Percentiles rank a stretch among this genome's conserved stretches.
These are phyloP conservation scores for Blastobotrys persicus DNA, from an alignment of 1,139 yeast genomes.

Conservation along the genomic window DNA sequence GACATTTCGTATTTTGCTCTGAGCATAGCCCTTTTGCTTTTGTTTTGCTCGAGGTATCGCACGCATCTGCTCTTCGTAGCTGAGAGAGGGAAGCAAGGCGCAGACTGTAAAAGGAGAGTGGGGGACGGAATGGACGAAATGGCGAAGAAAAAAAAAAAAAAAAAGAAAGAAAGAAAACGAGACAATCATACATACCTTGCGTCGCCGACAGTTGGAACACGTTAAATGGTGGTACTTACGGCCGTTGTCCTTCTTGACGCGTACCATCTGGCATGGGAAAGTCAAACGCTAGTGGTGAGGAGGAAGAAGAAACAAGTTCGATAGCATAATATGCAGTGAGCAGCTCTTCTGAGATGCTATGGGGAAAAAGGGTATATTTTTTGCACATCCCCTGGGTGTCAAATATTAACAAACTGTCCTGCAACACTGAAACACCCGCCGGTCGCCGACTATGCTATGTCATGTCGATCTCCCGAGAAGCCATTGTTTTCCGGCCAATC, in stretches of 20 bases:
- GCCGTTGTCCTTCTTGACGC: conserved; percentile 4
- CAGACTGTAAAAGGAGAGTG: too few species aligned
- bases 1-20: neutral
- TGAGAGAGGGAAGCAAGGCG: too few species aligned
- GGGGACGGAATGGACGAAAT: too few species aligned
- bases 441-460: neutral
- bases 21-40: too few species aligned
- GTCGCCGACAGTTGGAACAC: conserved; percentile 15
- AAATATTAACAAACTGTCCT: neutral
- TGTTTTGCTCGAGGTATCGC: too few species aligned
- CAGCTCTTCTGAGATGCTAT: neutral
- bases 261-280: conserved; percentile 2
- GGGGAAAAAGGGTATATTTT: neutral
- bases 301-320: neutral
- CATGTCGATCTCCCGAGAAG: neutral
- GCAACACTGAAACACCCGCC: neutral
- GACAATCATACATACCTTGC: conserved; percentile 15
- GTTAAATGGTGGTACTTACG: conserved; percentile 17
- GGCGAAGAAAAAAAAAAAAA: too few species aligned
- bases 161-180: neutral
- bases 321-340: neutral
- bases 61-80: too few species aligned
- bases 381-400: conserved; percentile 1
- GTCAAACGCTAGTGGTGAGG: neutral
- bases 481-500: neutral